Base-by-base conservation (phyloP, 73 alveolate species). In the Effrenium voratum region DNA sequence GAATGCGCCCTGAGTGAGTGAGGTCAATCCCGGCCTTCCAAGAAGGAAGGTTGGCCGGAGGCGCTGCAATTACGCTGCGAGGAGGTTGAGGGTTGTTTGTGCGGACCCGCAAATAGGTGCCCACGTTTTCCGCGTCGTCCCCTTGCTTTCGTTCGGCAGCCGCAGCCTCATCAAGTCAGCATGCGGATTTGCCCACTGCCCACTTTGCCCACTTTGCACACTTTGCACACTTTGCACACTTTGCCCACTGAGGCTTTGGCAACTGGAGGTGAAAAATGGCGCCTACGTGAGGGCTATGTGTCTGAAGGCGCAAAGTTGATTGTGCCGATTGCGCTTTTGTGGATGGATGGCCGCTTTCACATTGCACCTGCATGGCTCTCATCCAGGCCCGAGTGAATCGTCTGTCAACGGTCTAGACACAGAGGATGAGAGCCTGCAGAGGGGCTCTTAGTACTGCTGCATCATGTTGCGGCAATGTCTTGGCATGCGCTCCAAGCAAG, bases 221-320 rank as follows among this genome's bases (percentile, higher is more conserved):
- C n/a, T n/a, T n/a, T n/a, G n/a, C n/a, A n/a, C n/a, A n/a, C n/a
- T n/a, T n/a, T n/a, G n/a, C n/a, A n/a, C n/a, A n/a, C n/a, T n/a
- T n/a, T n/a, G n/a, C n/a, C n/a, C n/a, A n/a, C n/a, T n/a, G 30
- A 90, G 97, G 97, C 97, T 40, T 70, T 90, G 45, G 97, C 97
- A 32, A 60, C 46, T 5, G 97, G 97, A 26, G 97, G 66, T 38
- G 97, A 90, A 45, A 90, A 90, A 41, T 66, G 97, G 83, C 73
- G 97, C 50, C 57, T 90, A 57, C 86, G 97, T 0, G 97, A 90
- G 57, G 97, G 97, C 88, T 90, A 90, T 36, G 97, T 70, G 50
- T 90, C 97, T 1, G 97, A 90, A 90, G 97, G 97, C 49, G 60
- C 28, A 4, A n/a, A n/a, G n/a, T n/a, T n/a, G n/a, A n/a, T n/a